phyloP scores from a whole-genome alignment of 2,329 filamentous ascomycete genomes.

The Hypoxylon sp. region DNA sequence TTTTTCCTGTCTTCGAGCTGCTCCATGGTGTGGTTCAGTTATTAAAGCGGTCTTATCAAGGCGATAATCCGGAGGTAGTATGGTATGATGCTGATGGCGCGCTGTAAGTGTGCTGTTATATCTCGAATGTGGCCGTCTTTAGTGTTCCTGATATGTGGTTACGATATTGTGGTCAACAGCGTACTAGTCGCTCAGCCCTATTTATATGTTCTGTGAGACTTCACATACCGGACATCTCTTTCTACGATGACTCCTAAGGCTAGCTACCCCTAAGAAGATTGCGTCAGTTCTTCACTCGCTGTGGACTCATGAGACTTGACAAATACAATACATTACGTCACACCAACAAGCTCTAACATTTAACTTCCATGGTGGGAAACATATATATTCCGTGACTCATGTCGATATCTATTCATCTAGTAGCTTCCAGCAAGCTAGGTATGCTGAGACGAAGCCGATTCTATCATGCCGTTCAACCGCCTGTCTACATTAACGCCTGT shows the following conservation, averaged over 20 bases:
- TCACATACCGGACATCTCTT: too few species aligned
- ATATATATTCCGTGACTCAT: not conserved
- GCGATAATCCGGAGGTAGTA: not conserved
- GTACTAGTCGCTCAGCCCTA: not conserved
- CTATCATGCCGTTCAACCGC: conserved; percentile 37
- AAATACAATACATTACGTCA: too few species aligned
- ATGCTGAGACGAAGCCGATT: conserved; percentile 30
- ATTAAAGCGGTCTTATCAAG: not conserved
- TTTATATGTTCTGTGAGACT: not conserved
- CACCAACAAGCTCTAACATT: not conserved
- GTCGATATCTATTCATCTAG: conserved; percentile 5
- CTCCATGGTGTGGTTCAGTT: not conserved
- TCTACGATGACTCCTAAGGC: too few species aligned
- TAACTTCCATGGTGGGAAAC: not conserved
- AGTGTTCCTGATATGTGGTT: not conserved
- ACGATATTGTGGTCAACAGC: not conserved
- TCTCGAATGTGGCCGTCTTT: not conserved
- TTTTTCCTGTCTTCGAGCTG: too few species aligned
- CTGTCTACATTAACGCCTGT: conserved; percentile 43
- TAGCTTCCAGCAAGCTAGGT: conserved; percentile 6
- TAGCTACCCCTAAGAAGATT: too few species aligned
- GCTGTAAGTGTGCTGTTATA: not conserved
- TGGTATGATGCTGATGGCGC: not conserved
- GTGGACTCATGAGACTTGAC: too few species aligned
- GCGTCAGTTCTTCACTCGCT: too few species aligned